Evolutionary conservation across 2,329 filamentous ascomycete species (phyloP), one percentile per base, ranked within the genome.

Genomic region (Trichoderma guizhouense): DNA sequence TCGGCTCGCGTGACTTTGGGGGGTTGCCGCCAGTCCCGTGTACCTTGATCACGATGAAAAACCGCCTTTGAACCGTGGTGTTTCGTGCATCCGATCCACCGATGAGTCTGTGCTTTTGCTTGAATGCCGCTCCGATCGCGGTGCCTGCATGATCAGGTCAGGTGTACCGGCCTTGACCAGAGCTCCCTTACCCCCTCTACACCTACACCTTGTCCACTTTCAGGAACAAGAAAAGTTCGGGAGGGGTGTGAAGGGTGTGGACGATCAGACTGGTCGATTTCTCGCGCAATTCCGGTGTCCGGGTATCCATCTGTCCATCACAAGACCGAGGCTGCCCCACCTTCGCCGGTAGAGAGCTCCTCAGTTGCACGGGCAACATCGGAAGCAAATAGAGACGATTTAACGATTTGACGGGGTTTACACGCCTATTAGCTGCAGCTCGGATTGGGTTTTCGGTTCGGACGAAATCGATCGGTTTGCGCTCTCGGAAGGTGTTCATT

Each of bases 81-180:
- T 60, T 51, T 62, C 57, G 55, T 69, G 57, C 51, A 28, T 53
- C 55, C 57, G 66, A 69, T 62, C 57, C 55, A 34, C 66, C 57
- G 66, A 69, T 3, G 21, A 51, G 39, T 34, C 57, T n/a, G 32
- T 34, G 26, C 66, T 26, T 3, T 15, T 26, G 28, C 57, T 7
- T 32, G 39, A 36, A 51, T 24, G 21, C 55, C 55, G 47, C 69
- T 71, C 69, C 61, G 61, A 66, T 71, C 53, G 61, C 51, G 69
- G 69, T 71, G 69, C 69, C 61, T 71, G 69, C 61, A 66, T 71
- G 69, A 71, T 60, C 62, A 51, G 15, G 69, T 71, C 69, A 71
- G 39, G 39, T 62, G 67, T 62, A 51, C 53, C 60, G 66, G 39
- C 39, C 24, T 26, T 36, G 4, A 51, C n/a, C 39, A 69, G 55